Base-by-base conservation (phyloP, 129 eudicot genomes). In the Pittosporum tobira region DNA sequence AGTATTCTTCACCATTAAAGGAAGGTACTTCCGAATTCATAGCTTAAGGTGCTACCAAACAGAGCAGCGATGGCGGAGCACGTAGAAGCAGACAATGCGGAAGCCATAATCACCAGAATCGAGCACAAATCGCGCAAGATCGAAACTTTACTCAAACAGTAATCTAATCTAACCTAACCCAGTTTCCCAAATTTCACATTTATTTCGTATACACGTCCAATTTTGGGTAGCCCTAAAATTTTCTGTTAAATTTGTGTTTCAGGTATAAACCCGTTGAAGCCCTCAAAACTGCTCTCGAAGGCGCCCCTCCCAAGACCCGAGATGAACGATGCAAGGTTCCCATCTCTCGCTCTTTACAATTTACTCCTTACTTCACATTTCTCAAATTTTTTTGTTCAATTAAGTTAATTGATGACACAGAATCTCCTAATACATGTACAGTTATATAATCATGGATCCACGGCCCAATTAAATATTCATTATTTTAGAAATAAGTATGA, bases 281-380 rank as follows among this genome's bases (percentile, higher is more conserved):
- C 48, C 81, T 90, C 48, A 80, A 83, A 52, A 90, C 95, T 46
- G 95, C 94, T 55, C 84, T 90, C 1, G 87, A 85, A 80, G 97
- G 95, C 47, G 77, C 94, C 0, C 95, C 95, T 57, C 87, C 94
- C 57, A 83, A 72, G 48, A 82, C 88, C 28, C 77, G 69, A 70
- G 97, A 90, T 63, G 97, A 90, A 69, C 68, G 95, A 48, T 90
- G 97, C 84, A 90, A 90, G 95, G 97, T 83, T 51, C 25, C 16
- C 11, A 21, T 22, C 48, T 6, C 20, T 20, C 26, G 16, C 20
- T 29, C 44, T 22, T 29, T 29, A 16, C 6, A 1, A 15, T 27
- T 16, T 0, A n/a, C 21, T 27, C 54, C 56, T n/a, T 1, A 1
- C 48, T 57, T 9, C 28, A 1, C 19, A 36, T 49, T 18, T 29